These are phyloP conservation scores for Boletus eberwhitei DNA, from an alignment of 768 basidiomycete species.

Conservation along the genomic window DNA sequence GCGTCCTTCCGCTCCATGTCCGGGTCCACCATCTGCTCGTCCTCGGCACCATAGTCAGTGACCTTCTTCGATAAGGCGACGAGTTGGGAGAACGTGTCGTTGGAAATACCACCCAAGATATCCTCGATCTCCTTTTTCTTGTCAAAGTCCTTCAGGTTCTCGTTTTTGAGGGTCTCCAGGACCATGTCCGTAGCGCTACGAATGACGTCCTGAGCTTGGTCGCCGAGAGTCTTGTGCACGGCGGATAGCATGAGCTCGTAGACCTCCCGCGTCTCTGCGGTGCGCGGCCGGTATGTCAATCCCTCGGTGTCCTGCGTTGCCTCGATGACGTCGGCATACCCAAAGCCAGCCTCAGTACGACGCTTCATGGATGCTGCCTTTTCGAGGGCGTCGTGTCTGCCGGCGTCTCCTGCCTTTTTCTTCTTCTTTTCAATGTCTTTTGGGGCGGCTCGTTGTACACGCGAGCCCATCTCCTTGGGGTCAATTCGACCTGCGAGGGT, in stretches of 20 bases:
- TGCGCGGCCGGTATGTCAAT: conserved; percentile 86
- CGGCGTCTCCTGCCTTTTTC: conserved; percentile 65
- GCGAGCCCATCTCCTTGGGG: conserved; percentile 89
- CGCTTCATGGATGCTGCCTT: conserved; percentile 53
- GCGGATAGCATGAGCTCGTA: conserved; percentile 87
- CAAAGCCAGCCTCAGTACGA: conserved; percentile 63
- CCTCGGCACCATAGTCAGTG: conserved; percentile 91
- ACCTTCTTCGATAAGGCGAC: conserved; percentile 89
- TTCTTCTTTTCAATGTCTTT: conserved; percentile 94
- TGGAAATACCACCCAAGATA: conserved; percentile 57
- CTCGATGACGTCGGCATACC: conserved; percentile 89
- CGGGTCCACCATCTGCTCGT: conserved; percentile 73
- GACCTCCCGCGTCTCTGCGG: conserved; percentile 90
- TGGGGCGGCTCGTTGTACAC: conserved; percentile 76
- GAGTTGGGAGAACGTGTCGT: conserved; percentile 79
- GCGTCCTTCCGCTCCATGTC: conserved; percentile 80
- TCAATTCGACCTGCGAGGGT: conserved; percentile 90
- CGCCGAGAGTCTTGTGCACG: conserved; percentile 82
- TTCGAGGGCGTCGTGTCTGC: conserved; percentile 53
- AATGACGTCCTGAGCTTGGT: conserved; percentile 94
- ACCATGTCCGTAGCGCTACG: conserved; percentile 94
- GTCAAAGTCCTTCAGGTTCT: conserved; percentile 91
- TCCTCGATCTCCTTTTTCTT: conserved; percentile 93
- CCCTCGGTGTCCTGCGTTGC: conserved; percentile 93
- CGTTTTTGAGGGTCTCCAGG: conserved; percentile 84